phyloP scores from a whole-genome alignment of 108 stramenopile species.

The Nitzschia sp. region DNA sequence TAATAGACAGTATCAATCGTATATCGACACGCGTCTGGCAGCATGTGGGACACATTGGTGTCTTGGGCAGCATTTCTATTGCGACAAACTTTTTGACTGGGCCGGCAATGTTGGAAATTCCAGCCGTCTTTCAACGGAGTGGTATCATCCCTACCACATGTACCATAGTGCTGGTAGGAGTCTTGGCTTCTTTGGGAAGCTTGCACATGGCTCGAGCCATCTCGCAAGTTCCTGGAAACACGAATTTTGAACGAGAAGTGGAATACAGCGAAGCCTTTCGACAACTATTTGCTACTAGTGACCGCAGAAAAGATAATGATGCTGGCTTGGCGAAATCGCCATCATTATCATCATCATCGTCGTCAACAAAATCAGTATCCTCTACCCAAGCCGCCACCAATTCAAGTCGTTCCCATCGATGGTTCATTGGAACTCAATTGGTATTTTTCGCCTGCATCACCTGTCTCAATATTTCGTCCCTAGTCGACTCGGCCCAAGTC shows the following conservation, averaged over 20 bases:
- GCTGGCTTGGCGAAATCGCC: background rate
- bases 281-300: constrained; percentile 34
- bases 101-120: constrained; percentile 69
- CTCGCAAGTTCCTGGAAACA: constrained; percentile 43
- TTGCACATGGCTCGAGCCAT: constrained; percentile 59
- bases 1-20: constrained; percentile 5
- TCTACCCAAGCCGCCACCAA: background rate
- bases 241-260: constrained; percentile 32
- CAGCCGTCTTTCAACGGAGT: constrained; percentile 51
- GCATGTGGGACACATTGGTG: constrained; percentile 34
- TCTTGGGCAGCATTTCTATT: constrained; percentile 49
- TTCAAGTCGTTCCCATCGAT: constrained; percentile 6
- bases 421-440: constrained; percentile 33
- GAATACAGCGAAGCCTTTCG: constrained; percentile 46
- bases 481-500: constrained; percentile 49
- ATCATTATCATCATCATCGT: constrained; percentile 18
- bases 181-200: constrained; percentile 44
- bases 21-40: background rate
- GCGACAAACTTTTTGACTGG: constrained; percentile 67
- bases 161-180: constrained; percentile 39
- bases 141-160: constrained; percentile 58
- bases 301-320: constrained; percentile 18
- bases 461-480: constrained; percentile 35
- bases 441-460: constrained; percentile 41
- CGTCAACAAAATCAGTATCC: too few species aligned